Evolutionary conservation across 345 rosid species (phyloP).

Genomic region (Murraya paniculata): DNA sequence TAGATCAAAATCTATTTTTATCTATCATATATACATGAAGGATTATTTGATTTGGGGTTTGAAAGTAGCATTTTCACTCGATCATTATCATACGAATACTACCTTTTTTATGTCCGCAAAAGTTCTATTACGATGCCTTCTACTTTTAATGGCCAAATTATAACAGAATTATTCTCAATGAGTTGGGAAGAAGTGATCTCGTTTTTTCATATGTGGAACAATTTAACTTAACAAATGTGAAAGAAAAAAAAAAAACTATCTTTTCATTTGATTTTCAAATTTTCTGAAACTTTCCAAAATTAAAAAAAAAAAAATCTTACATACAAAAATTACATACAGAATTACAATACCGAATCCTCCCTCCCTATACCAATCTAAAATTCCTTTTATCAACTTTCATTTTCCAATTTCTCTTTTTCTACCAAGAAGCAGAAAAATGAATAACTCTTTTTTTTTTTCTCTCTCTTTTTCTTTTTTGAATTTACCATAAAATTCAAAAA

Average conservation of each 20-base stretch:
- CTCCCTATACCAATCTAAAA: constrained; percentile 39
- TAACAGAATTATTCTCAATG: too few species aligned
- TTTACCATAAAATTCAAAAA: too few species aligned
- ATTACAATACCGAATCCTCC: constrained; percentile 20
- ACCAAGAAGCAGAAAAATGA: constrained; percentile 19
- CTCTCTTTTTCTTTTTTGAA: background rate
- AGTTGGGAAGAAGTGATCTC: too few species aligned
- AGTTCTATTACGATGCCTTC: too few species aligned
- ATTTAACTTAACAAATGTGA: too few species aligned
- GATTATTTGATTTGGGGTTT: too few species aligned
- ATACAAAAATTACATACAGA: constrained; percentile 45
- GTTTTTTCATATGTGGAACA: background rate
- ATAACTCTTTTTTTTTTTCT: background rate
- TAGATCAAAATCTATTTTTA: too few species aligned
- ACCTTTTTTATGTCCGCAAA: too few species aligned
- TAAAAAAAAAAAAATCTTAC: constrained; percentile 33
- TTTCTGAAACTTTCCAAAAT: constrained; percentile 10
- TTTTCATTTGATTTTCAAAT: constrained; percentile 10
- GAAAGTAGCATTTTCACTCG: too few species aligned
- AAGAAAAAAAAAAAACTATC: background rate
- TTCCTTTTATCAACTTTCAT: constrained; percentile 12
- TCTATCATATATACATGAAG: too few species aligned
- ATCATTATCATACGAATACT: too few species aligned
- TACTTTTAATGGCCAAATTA: too few species aligned
- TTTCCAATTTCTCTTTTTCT: background rate